Evolutionary conservation across 768 basidiomycete genomes (phyloP).

Genomic region (Sporobolomyces phaffii): DNA sequence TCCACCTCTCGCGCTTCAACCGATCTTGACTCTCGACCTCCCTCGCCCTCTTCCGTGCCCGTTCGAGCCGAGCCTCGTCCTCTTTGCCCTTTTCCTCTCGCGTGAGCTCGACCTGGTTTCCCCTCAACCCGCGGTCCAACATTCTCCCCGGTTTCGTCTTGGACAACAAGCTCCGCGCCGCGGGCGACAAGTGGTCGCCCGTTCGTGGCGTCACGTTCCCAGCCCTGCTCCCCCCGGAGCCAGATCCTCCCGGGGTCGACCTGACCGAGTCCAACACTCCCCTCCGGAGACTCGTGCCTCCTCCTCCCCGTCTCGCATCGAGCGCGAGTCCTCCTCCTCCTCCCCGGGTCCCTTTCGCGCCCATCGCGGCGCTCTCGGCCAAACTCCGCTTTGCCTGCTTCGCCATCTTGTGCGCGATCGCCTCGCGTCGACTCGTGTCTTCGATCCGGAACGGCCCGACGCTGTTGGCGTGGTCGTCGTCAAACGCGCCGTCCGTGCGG

Average conservation of each 20-base stretch:
- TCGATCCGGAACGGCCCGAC: conserved; percentile 70
- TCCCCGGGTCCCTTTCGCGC: neutral
- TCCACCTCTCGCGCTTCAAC: conserved; percentile 37
- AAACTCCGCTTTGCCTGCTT: conserved; percentile 55
- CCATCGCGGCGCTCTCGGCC: neutral
- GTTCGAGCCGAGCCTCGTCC: conserved; percentile 11
- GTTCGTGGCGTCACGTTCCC: neutral
- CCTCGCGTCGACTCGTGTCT: conserved; percentile 70
- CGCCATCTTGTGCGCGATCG: conserved; percentile 72
- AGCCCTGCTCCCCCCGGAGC: too few relatives aligned
- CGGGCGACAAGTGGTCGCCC: conserved; percentile 32
- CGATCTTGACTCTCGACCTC: conserved; percentile 32
- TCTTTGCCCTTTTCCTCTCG: conserved; percentile 9
- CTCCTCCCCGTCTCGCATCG: neutral
- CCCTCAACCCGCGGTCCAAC: conserved; percentile 23
- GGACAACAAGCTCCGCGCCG: conserved; percentile 23
- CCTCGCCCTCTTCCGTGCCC: conserved; percentile 13
- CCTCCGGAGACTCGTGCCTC: conserved; percentile 10
- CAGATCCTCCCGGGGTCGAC: neutral
- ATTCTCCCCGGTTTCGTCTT: conserved; percentile 27
- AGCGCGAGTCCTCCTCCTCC: neutral
- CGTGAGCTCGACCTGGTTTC: neutral
- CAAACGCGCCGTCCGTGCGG: too few relatives aligned
- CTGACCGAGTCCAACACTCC: neutral
- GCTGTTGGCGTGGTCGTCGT: conserved; percentile 47